Percentiles rank a stretch among this genome's conserved stretches.
Evolutionary conservation across 306 rosid genomes (phyloP).

Genomic region (Argentina anserina): DNA sequence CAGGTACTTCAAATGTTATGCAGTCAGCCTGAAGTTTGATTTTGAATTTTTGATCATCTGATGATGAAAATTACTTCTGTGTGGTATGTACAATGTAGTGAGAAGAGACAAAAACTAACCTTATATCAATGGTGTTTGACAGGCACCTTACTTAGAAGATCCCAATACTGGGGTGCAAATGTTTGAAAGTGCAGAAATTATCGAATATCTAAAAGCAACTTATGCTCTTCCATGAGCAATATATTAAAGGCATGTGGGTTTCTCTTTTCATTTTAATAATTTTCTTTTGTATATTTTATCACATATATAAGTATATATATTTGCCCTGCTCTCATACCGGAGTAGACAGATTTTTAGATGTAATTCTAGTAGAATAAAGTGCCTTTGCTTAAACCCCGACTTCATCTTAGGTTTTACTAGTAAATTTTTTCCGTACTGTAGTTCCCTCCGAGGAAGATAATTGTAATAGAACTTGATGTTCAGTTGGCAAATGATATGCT

Average conservation of each 20-base stretch:
- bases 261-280: neutral
- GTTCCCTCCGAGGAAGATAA: neutral
- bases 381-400: neutral
- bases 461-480: neutral
- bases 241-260: constrained; percentile 14
- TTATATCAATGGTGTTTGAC: constrained; percentile 27
- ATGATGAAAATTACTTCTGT: neutral
- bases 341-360: neutral
- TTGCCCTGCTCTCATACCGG: constrained; percentile 5
- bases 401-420: neutral
- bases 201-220: constrained; percentile 75
- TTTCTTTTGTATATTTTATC: constrained; percentile 5
- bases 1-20: constrained; percentile 55
- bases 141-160: constrained; percentile 91
- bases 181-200: constrained; percentile 96
- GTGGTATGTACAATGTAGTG: constrained; percentile 15
- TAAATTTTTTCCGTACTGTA: neutral
- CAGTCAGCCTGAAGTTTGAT: neutral
- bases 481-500: neutral
- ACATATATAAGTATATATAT: constrained; percentile 3
- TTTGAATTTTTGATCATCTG: neutral
- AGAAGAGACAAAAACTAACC: constrained; percentile 7
- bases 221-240: constrained; percentile 53
- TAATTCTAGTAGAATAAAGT: constrained; percentile 16
- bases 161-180: constrained; percentile 91